Evolutionary conservation across 202 grass and related monocot genomes (phyloP), one percentile per base, ranked within the genome.

Genomic region (Brachypodium distachyon): DNA sequence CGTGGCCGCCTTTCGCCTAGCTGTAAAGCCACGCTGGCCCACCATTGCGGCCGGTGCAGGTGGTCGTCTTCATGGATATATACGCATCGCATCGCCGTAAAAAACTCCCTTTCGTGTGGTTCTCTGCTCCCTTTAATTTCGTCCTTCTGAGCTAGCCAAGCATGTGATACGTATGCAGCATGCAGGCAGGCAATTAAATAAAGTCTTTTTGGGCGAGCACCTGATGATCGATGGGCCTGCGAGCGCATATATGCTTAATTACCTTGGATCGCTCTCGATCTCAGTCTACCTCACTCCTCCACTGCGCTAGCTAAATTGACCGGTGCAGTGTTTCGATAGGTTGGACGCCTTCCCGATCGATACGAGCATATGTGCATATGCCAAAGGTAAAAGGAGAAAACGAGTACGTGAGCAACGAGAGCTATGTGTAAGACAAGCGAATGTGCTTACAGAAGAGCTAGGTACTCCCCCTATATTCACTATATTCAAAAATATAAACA

Each of bases 311-410:
- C n/a, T n/a, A n/a, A n/a, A n/a, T 49, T 86, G 78, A 77, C 39
- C 5, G 28, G 44, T 44, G 63, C 64, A 86, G 82, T 81, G 37
- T 54, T 61, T 70, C 61, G 77, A 81, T 86, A 77, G 64, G 78
- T 51, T 70, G 63, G 64, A 77, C 27, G 55, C 12, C 78, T 86
- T 86, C 72, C 77, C 78, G 60, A 86, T 71, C 78, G 60, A 86
- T 71, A 70, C 54, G 84, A 76, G 77, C 84, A 86, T 70, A 32
- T 9, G 11, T n/a, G n/a, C n/a, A n/a, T n/a, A n/a, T n/a, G n/a
- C n/a, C n/a, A n/a, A n/a, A n/a, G n/a, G n/a, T n/a, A n/a, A n/a
- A n/a, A n/a, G n/a, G n/a, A n/a, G n/a, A n/a, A n/a, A n/a, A n/a
- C n/a, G n/a, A n/a, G n/a, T n/a, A n/a, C n/a, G n/a, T n/a, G n/a